Evolutionary conservation across 1,284 basidiomycete genomes (phyloP).

Genomic region (Marasmius oreades): DNA sequence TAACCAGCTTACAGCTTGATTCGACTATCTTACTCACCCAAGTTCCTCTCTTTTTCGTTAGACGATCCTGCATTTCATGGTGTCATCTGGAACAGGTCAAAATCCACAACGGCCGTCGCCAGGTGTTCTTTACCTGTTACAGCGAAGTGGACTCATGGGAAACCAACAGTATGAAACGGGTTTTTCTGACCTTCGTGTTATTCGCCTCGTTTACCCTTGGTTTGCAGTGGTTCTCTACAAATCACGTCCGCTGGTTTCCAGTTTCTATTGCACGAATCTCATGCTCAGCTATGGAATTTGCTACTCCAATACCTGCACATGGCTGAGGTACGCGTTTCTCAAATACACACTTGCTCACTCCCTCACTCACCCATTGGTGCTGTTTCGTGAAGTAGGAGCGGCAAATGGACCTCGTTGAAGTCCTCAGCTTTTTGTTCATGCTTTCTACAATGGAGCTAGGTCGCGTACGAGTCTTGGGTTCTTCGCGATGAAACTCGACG

Average conservation of each 20-base stretch:
- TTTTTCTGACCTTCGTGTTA: neutral
- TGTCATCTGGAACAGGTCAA: constrained; percentile 82
- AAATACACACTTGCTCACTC: constrained; percentile 11
- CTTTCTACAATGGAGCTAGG: constrained; percentile 92
- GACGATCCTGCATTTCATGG: constrained; percentile 99
- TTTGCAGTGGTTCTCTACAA: constrained; percentile 51
- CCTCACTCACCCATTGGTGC: constrained; percentile 10
- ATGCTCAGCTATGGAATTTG: constrained; percentile 97
- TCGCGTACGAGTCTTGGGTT: constrained; percentile 32
- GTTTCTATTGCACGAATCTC: constrained; percentile 42
- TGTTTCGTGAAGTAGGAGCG: constrained; percentile 51
- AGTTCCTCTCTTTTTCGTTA: constrained; percentile 28
- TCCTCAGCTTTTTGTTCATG: constrained; percentile 94
- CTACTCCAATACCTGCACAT: constrained; percentile 86
- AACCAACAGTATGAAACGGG: constrained; percentile 44
- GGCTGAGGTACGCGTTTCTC: constrained; percentile 56
- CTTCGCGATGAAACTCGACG: neutral
- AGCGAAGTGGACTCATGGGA: constrained; percentile 86
- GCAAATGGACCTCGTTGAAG: constrained; percentile 90
- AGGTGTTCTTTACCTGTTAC: constrained; percentile 81
- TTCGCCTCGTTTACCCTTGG: constrained; percentile 18
- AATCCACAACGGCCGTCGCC: constrained; percentile 68
- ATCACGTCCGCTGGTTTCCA: constrained; percentile 93
- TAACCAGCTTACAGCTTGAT: neutral
- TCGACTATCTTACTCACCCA: neutral